Evolutionary conservation across 78 protist genomes (phyloP).

Genomic region (Dictyostelium capitatum): DNA sequence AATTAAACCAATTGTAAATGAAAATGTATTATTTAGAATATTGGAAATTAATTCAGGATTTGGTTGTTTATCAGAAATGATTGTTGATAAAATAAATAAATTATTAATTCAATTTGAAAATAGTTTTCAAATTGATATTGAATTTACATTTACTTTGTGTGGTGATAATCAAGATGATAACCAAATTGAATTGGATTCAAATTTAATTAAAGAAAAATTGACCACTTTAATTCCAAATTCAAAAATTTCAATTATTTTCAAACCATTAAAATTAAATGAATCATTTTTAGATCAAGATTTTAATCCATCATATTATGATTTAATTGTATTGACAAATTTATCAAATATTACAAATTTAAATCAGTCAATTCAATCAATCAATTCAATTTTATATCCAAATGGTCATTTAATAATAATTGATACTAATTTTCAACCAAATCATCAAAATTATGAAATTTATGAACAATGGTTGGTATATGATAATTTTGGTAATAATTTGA

Average conservation of each 20-base stretch:
- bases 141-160: background rate
- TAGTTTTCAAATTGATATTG: background rate
- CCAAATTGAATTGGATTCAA: background rate
- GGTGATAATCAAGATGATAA: background rate
- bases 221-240: background rate
- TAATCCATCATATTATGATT: constrained; percentile 19
- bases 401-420: constrained; percentile 6
- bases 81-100: background rate
- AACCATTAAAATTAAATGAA: background rate
- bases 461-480: background rate
- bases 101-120: background rate
- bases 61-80: background rate
- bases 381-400: background rate
- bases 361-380: background rate
- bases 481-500: too few relatives aligned
- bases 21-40: constrained; percentile 9
- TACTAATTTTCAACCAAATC: background rate
- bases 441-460: background rate
- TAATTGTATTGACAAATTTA: background rate
- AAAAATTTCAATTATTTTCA: background rate
- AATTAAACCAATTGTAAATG: background rate
- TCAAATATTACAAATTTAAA: background rate
- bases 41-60: constrained; percentile 51
- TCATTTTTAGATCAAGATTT: background rate
- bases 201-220: background rate